Evolutionary conservation across 148 eudicot species (phyloP).

Genomic region (Chenopodium album): DNA sequence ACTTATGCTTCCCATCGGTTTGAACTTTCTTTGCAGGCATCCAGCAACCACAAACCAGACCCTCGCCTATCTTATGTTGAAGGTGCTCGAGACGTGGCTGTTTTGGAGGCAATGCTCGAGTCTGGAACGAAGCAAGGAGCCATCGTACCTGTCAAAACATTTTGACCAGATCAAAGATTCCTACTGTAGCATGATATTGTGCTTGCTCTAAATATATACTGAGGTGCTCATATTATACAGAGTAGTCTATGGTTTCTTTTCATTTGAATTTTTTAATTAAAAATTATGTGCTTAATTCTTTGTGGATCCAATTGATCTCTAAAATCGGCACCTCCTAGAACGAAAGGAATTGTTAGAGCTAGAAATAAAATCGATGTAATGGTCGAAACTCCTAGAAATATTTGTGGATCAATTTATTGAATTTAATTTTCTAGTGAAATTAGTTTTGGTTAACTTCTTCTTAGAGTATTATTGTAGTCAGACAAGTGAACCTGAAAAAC

Average conservation of each 20-base stretch:
- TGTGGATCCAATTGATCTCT: neutral
- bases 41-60: conserved; percentile 45
- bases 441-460: neutral
- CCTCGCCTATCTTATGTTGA: conserved; percentile 70
- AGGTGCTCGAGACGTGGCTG: conserved; percentile 93
- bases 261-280: neutral
- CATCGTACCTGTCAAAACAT: conserved; percentile 55
- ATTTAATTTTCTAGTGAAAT: neutral
- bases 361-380: neutral
- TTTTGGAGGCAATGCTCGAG: conserved; percentile 89
- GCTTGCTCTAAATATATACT: neutral
- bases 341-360: neutral
- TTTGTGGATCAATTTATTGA: neutral
- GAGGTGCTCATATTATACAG: neutral
- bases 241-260: neutral
- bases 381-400: neutral
- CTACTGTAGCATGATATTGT: neutral
- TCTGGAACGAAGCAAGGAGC: conserved; percentile 80
- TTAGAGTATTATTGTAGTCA: no score
- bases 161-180: conserved; percentile 23
- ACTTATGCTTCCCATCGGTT: neutral
- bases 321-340: neutral
- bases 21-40: conserved; percentile 45
- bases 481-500: neutral
- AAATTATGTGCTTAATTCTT: neutral